A percentile compares a stretch with the other conserved stretches of the same genome.
Conservation (phyloP, 768 basidiomycete genomes). For the Mycena rebaudengoi region DNA sequence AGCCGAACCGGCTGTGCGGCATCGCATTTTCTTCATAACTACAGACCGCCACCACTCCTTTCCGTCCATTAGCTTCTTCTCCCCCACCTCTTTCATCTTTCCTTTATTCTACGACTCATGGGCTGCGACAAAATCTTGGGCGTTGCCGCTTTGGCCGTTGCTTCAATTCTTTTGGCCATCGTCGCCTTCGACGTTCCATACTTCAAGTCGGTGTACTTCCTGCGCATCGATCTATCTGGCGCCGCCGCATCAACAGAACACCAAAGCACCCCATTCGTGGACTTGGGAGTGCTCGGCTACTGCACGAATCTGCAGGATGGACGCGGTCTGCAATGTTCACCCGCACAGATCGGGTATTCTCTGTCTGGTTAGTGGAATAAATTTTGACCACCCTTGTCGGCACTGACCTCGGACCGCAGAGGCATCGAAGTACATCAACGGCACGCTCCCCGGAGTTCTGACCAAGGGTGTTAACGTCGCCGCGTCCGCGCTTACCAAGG, state of each 20-base stretch:
- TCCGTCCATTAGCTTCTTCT: neutral
- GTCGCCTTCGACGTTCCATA: constrained; percentile 76
- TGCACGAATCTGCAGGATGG: constrained; percentile 17
- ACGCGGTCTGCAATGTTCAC: constrained; percentile 14
- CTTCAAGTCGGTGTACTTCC: constrained; percentile 74
- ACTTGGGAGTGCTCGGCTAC: constrained; percentile 18
- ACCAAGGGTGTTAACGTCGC: constrained; percentile 35
- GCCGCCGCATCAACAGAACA: constrained; percentile 38
- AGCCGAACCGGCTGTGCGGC: constrained; percentile 1
- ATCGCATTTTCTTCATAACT: neutral
- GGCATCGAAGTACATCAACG: constrained; percentile 59
- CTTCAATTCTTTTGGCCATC: constrained; percentile 66
- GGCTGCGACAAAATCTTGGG: constrained; percentile 57
- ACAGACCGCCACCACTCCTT: neutral
- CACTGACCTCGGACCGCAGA: no score
- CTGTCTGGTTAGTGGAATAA: no score
- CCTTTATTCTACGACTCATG: constrained; percentile 1
- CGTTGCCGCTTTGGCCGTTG: constrained; percentile 63
- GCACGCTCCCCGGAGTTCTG: constrained; percentile 20
- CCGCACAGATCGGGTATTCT: neutral
- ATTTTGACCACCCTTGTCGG: no score
- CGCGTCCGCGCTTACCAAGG: constrained; percentile 81
- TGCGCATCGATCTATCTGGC: constrained; percentile 56
- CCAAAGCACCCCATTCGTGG: constrained; percentile 11
- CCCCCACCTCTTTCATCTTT: neutral